Base-by-base conservation (phyloP, 306 rosid genomes). In the Vicia villosa region DNA sequence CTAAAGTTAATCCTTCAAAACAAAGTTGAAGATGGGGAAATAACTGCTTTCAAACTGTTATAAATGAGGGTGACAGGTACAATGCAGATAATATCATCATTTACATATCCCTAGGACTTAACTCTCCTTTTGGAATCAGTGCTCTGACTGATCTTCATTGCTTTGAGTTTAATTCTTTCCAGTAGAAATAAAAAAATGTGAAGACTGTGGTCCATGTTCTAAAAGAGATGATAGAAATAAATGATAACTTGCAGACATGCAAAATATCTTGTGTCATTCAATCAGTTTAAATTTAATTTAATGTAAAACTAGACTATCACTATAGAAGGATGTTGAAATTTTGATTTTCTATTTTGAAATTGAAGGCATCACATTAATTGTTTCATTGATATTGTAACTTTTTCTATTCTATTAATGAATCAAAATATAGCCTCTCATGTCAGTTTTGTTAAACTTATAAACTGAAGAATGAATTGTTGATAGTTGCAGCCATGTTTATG, bases 101-200 rank as follows among this genome's bases (percentile, higher is more conserved):
- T 6, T 32, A 1, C 34, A 49, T 49, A 68, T 55, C 67, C 41
- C 60, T 16, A 43, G 66, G 72, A 74, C 40, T 51, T 30, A 64
- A n/a, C 34, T 37, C 49, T 15, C 36, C 55, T 46, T 75, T 26
- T 43, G 16, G 26, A 8, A 3, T 30, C 58, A 64, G 70, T 61
- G 58, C 75, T 50, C 66, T 24, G 50, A 30, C 14, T 42, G 32
- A 58, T 7, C 28, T 47, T 58, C 12, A 43, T 57, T 54, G 15
- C 19, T 21, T 26, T 14, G 21, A 19, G 26, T 38, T 76, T 47
- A 52, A 49, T 62, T 37, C n/a, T 26, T 61, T 47, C 20, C 30
- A 10, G 56, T 22, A 61, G 49, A 49, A 42, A 60, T 1, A 14
- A 24, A 49, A 57, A 56, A n/a, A 13, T 2, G n/a, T 43, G 49